A percentile compares a stretch with the other conserved stretches of the same genome.
phyloP scores from a whole-genome alignment of 2,329 filamentous ascomycete species.

The Ampelomyces quisqualis region DNA sequence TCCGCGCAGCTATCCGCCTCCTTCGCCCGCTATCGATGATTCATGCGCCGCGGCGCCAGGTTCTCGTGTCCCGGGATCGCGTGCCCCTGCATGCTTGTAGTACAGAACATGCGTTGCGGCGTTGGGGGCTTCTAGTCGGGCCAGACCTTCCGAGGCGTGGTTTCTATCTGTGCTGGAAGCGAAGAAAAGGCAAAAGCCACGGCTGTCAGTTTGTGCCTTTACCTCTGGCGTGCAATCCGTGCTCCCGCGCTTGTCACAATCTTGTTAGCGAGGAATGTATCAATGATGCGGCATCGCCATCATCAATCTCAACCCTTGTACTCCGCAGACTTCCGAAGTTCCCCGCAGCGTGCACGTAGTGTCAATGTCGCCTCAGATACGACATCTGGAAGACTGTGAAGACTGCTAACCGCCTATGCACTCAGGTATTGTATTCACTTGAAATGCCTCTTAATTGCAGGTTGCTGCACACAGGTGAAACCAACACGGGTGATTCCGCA shows the following conservation, averaged over 20 bases:
- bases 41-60: constrained; percentile 5
- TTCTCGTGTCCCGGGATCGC: constrained; percentile 3
- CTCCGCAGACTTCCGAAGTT: no score
- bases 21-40: not conserved
- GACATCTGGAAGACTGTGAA: no score
- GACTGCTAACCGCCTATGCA: no score
- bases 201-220: not conserved
- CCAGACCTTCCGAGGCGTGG: not conserved
- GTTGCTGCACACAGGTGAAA: no score
- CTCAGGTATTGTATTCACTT: no score
- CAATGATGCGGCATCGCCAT: not conserved
- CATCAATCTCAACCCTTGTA: no score
- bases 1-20: not conserved
- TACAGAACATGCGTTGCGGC: constrained; percentile 13
- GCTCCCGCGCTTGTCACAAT: constrained; percentile 1
- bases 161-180: constrained; percentile 1
- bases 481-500: no score
- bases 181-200: not conserved
- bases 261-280: not conserved
- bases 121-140: constrained; percentile 1
- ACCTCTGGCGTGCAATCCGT: constrained; percentile 1
- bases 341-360: constrained; percentile 4
- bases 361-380: no score
- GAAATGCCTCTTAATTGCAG: no score
- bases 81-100: constrained; percentile 17